A percentile compares a stretch with the other conserved stretches of the same genome.
Evolutionary conservation across 306 rosid genomes (phyloP).

Genomic region (barrel medic (Medicago truncatula)): DNA sequence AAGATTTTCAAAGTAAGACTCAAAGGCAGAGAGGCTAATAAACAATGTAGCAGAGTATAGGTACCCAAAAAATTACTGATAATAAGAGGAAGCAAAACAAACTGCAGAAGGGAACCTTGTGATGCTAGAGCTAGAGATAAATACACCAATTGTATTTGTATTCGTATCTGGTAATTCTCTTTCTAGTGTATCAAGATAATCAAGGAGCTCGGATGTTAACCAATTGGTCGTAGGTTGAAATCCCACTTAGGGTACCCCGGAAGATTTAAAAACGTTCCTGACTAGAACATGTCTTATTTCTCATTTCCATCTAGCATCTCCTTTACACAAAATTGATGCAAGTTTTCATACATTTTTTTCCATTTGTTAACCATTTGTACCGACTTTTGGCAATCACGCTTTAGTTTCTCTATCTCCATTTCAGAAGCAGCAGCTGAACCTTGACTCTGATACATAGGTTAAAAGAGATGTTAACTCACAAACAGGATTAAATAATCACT

Average conservation of each 20-base stretch:
- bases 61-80: not conserved
- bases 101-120: constrained; percentile 19
- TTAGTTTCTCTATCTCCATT: constrained; percentile 75
- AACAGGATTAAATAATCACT: constrained; percentile 5
- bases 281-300: constrained; percentile 32
- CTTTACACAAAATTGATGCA: constrained; percentile 64
- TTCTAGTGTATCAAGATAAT: too few species aligned
- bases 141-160: too few species aligned
- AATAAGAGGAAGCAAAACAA: not conserved
- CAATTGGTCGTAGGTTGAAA: too few species aligned
- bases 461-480: constrained; percentile 26
- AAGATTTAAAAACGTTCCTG: constrained; percentile 9
- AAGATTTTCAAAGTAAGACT: not conserved
- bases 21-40: not conserved
- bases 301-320: constrained; percentile 59
- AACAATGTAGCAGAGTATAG: not conserved
- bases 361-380: constrained; percentile 62
- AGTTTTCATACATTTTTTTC: constrained; percentile 71
- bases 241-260: not conserved
- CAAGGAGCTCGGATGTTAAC: too few species aligned
- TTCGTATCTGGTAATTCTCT: too few species aligned
- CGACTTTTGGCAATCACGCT: constrained; percentile 58
- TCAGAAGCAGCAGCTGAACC: constrained; percentile 70
- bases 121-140: not conserved
- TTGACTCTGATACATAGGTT: constrained; percentile 55